Evolutionary conservation across 768 basidiomycete genomes (phyloP).

Genomic region (Hygrocybe punicea): DNA sequence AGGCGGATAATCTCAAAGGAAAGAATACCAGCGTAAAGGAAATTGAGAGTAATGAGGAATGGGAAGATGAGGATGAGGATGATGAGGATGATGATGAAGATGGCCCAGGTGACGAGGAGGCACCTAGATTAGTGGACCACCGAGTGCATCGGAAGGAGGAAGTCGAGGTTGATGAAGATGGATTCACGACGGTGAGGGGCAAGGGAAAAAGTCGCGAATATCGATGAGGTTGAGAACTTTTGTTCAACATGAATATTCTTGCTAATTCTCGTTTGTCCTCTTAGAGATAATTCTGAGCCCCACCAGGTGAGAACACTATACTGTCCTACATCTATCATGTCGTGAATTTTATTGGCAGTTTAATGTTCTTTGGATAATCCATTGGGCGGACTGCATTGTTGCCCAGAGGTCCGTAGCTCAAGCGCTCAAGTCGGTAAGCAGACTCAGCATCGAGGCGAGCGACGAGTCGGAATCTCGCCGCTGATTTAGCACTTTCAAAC

Average conservation of each 20-base stretch:
- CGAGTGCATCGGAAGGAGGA: constrained; percentile 41
- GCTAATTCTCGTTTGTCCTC: background rate
- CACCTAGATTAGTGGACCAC: constrained; percentile 52
- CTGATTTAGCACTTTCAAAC: too few species aligned
- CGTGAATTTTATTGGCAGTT: too few species aligned
- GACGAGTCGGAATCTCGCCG: too few species aligned
- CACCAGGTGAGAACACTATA: too few species aligned
- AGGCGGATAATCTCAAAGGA: constrained; percentile 56
- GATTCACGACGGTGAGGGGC: constrained; percentile 79
- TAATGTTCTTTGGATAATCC: too few species aligned
- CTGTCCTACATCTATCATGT: too few species aligned
- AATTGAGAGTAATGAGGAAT: constrained; percentile 38
- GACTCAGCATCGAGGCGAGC: too few species aligned
- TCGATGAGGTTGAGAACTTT: background rate
- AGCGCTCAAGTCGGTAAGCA: too few species aligned
- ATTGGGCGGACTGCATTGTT: too few species aligned
- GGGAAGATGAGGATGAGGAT: constrained; percentile 48
- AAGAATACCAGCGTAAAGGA: constrained; percentile 52
- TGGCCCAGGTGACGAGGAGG: constrained; percentile 43
- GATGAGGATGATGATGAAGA: constrained; percentile 41
- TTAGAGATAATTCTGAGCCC: too few species aligned
- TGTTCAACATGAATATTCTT: background rate
- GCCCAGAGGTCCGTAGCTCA: too few species aligned
- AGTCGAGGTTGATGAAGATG: constrained; percentile 86
- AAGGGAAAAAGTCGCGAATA: constrained; percentile 43